A percentile compares a stretch with the other conserved stretches of the same genome.
Evolutionary conservation across 257 asterid species (phyloP).

Genomic region (Perilla frutescens): DNA sequence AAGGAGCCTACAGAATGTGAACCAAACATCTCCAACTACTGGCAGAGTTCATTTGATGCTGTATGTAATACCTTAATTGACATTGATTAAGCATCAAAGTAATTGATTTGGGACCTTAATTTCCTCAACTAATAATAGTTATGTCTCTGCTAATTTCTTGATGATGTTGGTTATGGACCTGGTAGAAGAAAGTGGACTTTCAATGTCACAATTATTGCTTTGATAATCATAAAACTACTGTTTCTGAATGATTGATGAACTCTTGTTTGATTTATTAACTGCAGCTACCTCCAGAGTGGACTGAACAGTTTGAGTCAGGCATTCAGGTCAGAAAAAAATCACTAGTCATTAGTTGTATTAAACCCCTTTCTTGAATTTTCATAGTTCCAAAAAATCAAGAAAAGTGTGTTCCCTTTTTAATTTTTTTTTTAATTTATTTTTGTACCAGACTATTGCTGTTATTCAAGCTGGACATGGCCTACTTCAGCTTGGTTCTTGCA

Average conservation of each 20-base stretch:
- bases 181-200: slow-evolving; percentile 37
- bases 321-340: slow-evolving; percentile 67
- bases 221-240: slow-evolving; percentile 29
- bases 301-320: slow-evolving; percentile 98
- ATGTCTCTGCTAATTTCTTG: slow-evolving; percentile 34
- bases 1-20: slow-evolving; percentile 97
- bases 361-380: background rate
- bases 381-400: background rate
- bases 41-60: slow-evolving; percentile 99
- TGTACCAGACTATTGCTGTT: slow-evolving; percentile 90
- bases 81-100: slow-evolving; percentile 37
- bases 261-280: slow-evolving; percentile 40
- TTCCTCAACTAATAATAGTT: slow-evolving; percentile 21
- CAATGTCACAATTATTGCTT: slow-evolving; percentile 52
- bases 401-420: background rate
- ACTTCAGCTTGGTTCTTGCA: slow-evolving; percentile 96
- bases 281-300: slow-evolving; percentile 98
- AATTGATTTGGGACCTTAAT: slow-evolving; percentile 40
- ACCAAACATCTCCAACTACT: slow-evolving; percentile 94
- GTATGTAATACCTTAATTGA: slow-evolving; percentile 50
- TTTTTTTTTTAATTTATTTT: background rate
- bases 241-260: slow-evolving; percentile 47
- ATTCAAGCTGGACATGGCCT: slow-evolving; percentile 99
- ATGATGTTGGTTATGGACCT: slow-evolving; percentile 8
- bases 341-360: background rate